Evolutionary conservation across 2,329 filamentous ascomycete genomes (phyloP), one percentile per base, ranked within the genome.

Genomic region (Cryphonectria japonica): DNA sequence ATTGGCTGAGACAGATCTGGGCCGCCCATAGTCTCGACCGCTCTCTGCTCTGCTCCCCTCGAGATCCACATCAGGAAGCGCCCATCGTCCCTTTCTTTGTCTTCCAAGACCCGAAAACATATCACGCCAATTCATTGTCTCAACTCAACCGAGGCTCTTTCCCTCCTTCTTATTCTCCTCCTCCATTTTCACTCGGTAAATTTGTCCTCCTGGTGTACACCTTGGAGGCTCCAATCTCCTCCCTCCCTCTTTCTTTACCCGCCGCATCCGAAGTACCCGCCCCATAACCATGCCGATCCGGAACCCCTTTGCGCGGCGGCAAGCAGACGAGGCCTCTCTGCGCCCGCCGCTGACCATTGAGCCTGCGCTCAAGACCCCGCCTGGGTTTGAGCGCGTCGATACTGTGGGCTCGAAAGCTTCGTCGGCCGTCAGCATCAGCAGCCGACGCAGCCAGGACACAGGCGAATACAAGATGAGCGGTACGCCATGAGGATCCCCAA

Each of bases 401-500:
- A 90, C 87, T 1, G 83, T 88, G 68, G 88, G 88, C 22, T 89
- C 88, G 75, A 89, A 87, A 79, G 84, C 87, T 19, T 89, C 89
- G 29, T 88, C 89, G 50, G 84, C 86, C 61, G 82, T 92, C 78
- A 91, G 87, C 77, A 86, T 91, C 69, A 86, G 86, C 75, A 89
- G 87, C 78, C 70, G 71, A 37, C 85, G 84, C 76, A 88, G 89
- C 78, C 84, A 85, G 68, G 90, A 92, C 75, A 91, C 86, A 50
- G 89, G 88, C 74, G 92, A 93, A 79, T 94, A 93, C 83, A 93
- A 94, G 82, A 87, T 94, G 87, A 93, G 91, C 81, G 92, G 92
- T 93, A 87, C 77, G 89, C 81, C 22, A 50, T 50, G 19, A 67
- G 67, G 68, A 72, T 39, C 34, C 52, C 67, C 50, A 59, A 29